Base-by-base conservation (phyloP, 192 early-diverging fungal genomes). In the Backusella psychrophila region DNA sequence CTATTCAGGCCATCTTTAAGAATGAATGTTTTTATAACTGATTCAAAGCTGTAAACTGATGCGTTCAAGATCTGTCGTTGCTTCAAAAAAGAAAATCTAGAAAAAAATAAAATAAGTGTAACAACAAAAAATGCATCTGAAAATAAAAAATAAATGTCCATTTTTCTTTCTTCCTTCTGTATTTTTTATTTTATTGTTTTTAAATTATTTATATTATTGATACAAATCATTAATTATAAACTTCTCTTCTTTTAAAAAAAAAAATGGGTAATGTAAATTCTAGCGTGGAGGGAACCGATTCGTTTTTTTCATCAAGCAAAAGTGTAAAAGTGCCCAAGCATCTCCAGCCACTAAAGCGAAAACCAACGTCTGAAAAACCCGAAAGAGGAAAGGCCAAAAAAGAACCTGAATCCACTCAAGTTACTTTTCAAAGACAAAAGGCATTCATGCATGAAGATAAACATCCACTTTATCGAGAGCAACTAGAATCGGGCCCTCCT, bases 261-360 rank as follows among this genome's bases (percentile, higher is more conserved):
- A 44, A 35, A 71, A 71, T 71, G 69, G 69, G 69, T 17, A 71
- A 71, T 31, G 11, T n/a, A 23, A 44, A 44, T 46, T 71, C 29
- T 31, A 44, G n/a, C 29, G 7, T 11, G 1, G 35, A 38, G 14
- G n/a, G 21, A 42, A 39, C 19, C 11, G 41, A 41, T 23, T 29
- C 69, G 14, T 21, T 29, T 29, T n/a, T 63, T 39, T 71, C 69
- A 44, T 35, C 34, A 11, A 69, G 19, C 12, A 71, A 71, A 71
- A 71, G 23, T 8, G 31, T 8, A 23, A 42, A 41, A 46, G 41
- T 71, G 19, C 69, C 69, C 5, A 71, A 71, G 46, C 69, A 71
- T 17, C 69, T 71, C 46, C 69, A 71, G 29, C 69, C 69, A 71
- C 69, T 71, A 71, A 71, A 46, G 19, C 17, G 69, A 29, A 71